phyloP scores from a whole-genome alignment of 2,329 filamentous ascomycete genomes.

The Paramyrothecium roridum region DNA sequence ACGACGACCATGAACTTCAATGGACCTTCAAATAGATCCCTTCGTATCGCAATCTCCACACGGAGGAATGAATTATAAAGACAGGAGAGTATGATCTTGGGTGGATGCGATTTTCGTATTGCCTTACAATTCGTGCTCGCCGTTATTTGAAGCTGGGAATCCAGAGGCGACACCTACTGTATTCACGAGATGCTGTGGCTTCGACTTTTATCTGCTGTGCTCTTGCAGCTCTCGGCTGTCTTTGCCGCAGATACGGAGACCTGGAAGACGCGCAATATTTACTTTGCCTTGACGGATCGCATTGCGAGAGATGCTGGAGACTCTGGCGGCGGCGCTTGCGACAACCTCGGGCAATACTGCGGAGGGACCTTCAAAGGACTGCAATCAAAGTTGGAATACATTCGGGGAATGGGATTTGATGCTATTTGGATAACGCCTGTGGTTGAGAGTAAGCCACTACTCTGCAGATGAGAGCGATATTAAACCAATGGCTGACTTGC shows the following conservation, averaged over 20 bases:
- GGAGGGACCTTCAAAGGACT: conserved; percentile 60
- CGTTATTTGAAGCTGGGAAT: too few species aligned
- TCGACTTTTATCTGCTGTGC: conserved; percentile 1
- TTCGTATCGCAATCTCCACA: too few species aligned
- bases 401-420: conserved; percentile 58
- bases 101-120: too few species aligned
- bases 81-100: too few species aligned
- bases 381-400: conserved; percentile 58
- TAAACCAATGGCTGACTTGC: background rate
- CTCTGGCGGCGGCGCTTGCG: conserved; percentile 39
- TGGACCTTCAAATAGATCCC: too few species aligned
- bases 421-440: conserved; percentile 59
- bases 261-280: conserved; percentile 55
- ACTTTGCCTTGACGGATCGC: conserved; percentile 57
- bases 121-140: too few species aligned
- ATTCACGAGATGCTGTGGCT: background rate
- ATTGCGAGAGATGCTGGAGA: conserved; percentile 43
- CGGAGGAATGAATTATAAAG: too few species aligned
- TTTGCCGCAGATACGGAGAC: conserved; percentile 30
- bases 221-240: conserved; percentile 7
- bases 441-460: conserved; percentile 34
- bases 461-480: background rate
- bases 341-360: conserved; percentile 47
- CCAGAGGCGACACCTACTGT: too few species aligned
- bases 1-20: too few species aligned